Evolutionary conservation across 2,329 filamentous ascomycete genomes (phyloP).

Genomic region (Aspergillus ochraceus): DNA sequence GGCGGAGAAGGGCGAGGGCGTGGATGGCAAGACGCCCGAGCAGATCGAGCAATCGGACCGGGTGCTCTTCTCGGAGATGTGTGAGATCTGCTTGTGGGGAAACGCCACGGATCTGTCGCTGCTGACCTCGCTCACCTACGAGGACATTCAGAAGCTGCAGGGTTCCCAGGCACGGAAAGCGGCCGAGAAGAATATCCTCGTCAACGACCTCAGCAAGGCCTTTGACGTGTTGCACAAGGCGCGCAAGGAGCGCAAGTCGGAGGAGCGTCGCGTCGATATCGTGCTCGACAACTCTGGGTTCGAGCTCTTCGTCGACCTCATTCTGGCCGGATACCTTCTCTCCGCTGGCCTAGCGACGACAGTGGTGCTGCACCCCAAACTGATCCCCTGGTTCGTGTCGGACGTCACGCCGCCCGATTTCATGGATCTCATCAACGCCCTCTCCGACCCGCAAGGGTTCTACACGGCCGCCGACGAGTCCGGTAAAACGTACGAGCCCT

Average conservation of each 20-base stretch:
- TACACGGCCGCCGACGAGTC: constrained; percentile 72
- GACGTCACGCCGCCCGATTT: constrained; percentile 91
- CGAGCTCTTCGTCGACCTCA: constrained; percentile 91
- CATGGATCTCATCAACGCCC: constrained; percentile 72
- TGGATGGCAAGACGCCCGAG: constrained; percentile 31
- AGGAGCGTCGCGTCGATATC: constrained; percentile 80
- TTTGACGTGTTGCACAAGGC: constrained; percentile 69
- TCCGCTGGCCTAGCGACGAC: constrained; percentile 80
- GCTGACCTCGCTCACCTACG: constrained; percentile 84
- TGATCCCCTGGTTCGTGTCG: constrained; percentile 96
- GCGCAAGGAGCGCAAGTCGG: constrained; percentile 59
- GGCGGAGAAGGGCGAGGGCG: constrained; percentile 57
- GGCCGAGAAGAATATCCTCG: constrained; percentile 86
- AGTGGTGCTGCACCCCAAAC: constrained; percentile 88
- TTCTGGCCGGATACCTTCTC: constrained; percentile 87
- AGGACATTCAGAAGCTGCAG: constrained; percentile 96
- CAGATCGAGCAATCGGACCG: constrained; percentile 68
- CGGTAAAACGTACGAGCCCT: constrained; percentile 57
- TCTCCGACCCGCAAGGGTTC: constrained; percentile 75
- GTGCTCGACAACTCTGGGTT: constrained; percentile 97
- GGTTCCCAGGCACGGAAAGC: constrained; percentile 81
- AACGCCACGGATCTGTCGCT: constrained; percentile 95
- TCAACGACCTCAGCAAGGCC: constrained; percentile 76
- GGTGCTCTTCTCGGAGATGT: constrained; percentile 86
- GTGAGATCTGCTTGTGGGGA: constrained; percentile 94